Conservation (phyloP, 257 asterid genomes). For the Mitragyna speciosa region DNA sequence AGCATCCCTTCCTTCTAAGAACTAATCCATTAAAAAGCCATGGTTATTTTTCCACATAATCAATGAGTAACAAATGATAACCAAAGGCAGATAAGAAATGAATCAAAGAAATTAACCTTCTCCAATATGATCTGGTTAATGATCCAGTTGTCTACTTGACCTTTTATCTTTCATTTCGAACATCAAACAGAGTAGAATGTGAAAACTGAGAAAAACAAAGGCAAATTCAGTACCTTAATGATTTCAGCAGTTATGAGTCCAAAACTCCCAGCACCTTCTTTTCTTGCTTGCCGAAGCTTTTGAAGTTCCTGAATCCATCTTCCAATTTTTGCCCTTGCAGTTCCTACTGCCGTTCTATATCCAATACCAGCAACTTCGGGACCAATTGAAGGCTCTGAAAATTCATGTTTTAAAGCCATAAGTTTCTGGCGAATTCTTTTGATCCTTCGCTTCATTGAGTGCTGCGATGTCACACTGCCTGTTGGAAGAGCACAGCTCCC, state of each 20-base stretch:
- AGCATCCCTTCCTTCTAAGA: constrained; percentile 89
- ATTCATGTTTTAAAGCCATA: constrained; percentile 93
- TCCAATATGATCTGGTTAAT: not conserved
- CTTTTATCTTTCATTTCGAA: not conserved
- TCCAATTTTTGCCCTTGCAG: constrained; percentile 82
- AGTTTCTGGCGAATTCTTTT: constrained; percentile 87
- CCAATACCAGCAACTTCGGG: constrained; percentile 80
- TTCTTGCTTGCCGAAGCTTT: constrained; percentile 94
- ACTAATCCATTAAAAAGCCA: constrained; percentile 40
- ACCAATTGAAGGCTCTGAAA: constrained; percentile 72
- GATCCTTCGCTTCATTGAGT: constrained; percentile 72
- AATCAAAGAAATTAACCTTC: not conserved
- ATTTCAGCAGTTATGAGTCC: constrained; percentile 91
- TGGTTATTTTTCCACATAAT: constrained; percentile 11
- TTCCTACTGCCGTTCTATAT: constrained; percentile 77
- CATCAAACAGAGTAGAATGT: not conserved
- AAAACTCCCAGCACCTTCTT: constrained; percentile 86
- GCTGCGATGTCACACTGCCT: constrained; percentile 56
- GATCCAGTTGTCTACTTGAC: not conserved
- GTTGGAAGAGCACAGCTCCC: constrained; percentile 44
- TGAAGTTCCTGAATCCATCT: constrained; percentile 98
- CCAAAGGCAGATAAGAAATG: constrained; percentile 19
- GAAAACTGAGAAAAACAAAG: not conserved
- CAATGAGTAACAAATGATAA: constrained; percentile 24
- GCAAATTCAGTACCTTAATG: constrained; percentile 57